Evolutionary conservation across 805 yeast genomes (phyloP), one percentile per base, ranked within the genome.

Genomic region (Yamadazyma tumulicola): DNA sequence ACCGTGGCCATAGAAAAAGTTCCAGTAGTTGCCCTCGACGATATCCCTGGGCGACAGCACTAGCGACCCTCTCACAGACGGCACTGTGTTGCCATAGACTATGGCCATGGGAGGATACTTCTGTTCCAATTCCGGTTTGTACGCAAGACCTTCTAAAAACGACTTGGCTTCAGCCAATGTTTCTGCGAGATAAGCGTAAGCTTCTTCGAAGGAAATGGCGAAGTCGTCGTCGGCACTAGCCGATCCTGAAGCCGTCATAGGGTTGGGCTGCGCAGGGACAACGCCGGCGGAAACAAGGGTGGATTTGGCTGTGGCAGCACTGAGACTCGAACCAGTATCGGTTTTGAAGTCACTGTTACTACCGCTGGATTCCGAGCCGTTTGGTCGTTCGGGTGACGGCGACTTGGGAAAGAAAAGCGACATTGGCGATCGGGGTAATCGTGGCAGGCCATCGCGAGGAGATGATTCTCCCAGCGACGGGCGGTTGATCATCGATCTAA

Each of bases 1-100:
- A 11, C 97, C 97, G 4, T 86, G 85, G 0, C 95, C 95, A 49
- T 85, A 88, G 47, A 73, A 77, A 48, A 86, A 82, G 47, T 85
- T 81, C 43, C 73, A 77, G 60, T 84, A 88, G 43, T 77, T 73
- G 3, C 95, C 96, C 25, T 72, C 68, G 38, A 62, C 69, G 39
- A 89, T 78, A 23, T 78, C 93, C 27, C 80, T 73, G 8, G 53
- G 53, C 5, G 80, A 75, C 20, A 66, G 54, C 1, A 88, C 93
- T 34, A 78, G 62, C 3, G 86, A 81, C 6, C 91, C 95, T 34
- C 93, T 71, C 4, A 86, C 89, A 0, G 95, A 84, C 0, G 97
- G 96, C 1, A 86, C 82, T 6, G 72, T 67, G 51, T 85, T 77
- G 7, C 96, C 94, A 52, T 84, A 86, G 0, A 89, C 83, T 2